Base-by-base conservation (phyloP, 768 basidiomycete species). In the Xerocomus spinulosus region DNA sequence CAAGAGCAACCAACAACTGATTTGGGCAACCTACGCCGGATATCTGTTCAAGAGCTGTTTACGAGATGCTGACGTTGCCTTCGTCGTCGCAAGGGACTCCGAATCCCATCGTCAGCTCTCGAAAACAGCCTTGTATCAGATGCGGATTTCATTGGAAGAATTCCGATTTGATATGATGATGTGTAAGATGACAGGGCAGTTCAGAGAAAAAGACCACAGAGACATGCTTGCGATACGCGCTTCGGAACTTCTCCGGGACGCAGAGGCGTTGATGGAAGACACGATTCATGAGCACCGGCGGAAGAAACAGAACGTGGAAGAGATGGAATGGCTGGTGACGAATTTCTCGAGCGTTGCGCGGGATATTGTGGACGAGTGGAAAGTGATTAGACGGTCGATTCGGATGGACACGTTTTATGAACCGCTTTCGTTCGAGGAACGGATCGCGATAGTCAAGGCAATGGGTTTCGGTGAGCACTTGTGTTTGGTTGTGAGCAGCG, bases 91-190 rank as follows among this genome's bases (percentile, higher is more conserved):
- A 2, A 56, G 63, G 30, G 62, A 69, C 33, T 79, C 82, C 5
- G 75, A 72, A 47, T 73, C 76, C 12, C 75, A 73, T 48, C 77
- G 80, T 23, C 80, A 83, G 53, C 64, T 75, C 46, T 72, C 77
- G 32, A 73, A 58, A 20, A 76, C 76, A 34, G 51, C 58, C 18
- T 59, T 80, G 20, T 63, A 77, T 24, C 49, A 56, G 28, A 68
- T 82, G 70, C 70, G 76, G 32, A 63, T 74, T 18, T 56, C 70
- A 7, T 54, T 83, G 35, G 79, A 82, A 52, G 58, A 59, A 18
- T 80, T 80, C 64, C 71, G 70, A 8, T 79, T 81, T 67, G 67
- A 75, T 42, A 44, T 78, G 33, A 57, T 56, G 53, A 67, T 68
- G 66, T 61, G 53, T 8, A 60, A 56, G 26, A 46, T 58, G 34